A percentile compares a stretch with the other conserved stretches of the same genome.
Evolutionary conservation across 495 filamentous ascomycete genomes (phyloP).

Genomic region (Neurospora sp.): DNA sequence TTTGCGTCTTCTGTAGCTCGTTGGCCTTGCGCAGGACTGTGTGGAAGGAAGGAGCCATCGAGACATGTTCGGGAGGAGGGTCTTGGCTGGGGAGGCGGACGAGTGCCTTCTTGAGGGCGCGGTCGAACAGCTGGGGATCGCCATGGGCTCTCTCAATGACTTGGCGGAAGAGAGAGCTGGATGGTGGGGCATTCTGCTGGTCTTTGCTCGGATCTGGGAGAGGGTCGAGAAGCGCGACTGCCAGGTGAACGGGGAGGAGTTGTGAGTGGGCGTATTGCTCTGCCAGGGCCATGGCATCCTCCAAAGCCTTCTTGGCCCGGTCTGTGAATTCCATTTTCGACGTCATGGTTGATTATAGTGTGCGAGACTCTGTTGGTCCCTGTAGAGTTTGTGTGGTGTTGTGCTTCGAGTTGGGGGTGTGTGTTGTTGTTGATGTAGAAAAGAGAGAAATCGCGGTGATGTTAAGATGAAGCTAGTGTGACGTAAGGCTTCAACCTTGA

Average conservation of each 20-base stretch:
- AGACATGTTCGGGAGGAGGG: conserved; percentile 79
- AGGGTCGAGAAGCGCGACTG: conserved; percentile 79
- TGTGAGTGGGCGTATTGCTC: conserved; percentile 85
- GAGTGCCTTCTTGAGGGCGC: conserved; percentile 78
- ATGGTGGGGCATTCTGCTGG: conserved; percentile 51
- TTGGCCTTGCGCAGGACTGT: conserved; percentile 73
- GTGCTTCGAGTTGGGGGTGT: conserved; percentile 1
- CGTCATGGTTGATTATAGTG: conserved; percentile 29
- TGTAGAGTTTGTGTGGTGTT: neutral
- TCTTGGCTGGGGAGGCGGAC: conserved; percentile 90
- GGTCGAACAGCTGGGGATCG: conserved; percentile 78
- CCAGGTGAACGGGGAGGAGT: conserved; percentile 78
- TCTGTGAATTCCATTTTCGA: conserved; percentile 80
- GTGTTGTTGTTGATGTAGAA: neutral
- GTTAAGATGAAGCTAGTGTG: conserved; percentile 9
- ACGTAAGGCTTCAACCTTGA: conserved; percentile 17
- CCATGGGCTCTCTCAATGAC: conserved; percentile 90
- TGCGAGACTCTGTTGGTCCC: conserved; percentile 13
- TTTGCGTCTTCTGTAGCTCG: conserved; percentile 91
- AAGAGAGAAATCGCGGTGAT: neutral
- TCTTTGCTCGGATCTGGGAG: conserved; percentile 66
- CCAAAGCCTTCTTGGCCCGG: conserved; percentile 74
- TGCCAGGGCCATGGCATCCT: conserved; percentile 73
- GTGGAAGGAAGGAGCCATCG: conserved; percentile 67
- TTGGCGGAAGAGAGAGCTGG: conserved; percentile 76